Evolutionary conservation across 495 filamentous ascomycete species (phyloP), one percentile per base, ranked within the genome.

Genomic region (Hyaloscypha variabilis): DNA sequence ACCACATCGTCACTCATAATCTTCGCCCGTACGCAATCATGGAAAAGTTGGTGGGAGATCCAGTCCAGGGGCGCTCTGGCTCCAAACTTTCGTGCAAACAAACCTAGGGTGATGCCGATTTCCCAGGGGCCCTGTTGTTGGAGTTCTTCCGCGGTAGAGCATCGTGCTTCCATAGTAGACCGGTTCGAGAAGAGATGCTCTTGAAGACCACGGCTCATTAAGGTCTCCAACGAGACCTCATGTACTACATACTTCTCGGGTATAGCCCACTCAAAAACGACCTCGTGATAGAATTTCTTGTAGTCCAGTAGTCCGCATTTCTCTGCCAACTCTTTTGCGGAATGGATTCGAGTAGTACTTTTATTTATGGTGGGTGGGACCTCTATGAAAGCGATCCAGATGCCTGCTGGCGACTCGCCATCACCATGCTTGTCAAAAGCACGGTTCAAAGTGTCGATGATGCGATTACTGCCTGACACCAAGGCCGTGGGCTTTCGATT

Each of bases 201-300:
- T 64, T 34, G n/a, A 64, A 68, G 60, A 55, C 62, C 61, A 60
- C 66, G 66, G 49, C 60, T 36, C 49, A 68, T 51, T 8, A 68
- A 60, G 36, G 62, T 68, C 66, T 64, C 54, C 61, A 68, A 53
- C 46, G 54, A 68, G 55, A 68, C 67, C 57, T 55, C 50, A 31
- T 69, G 58, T 61, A 69, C 29, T 21, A 65, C 46, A 61, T 62
- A 69, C 58, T 65, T 65, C 62, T 69, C 57, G 30, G 67, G 62
- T 51, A 65, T 69, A 64, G 60, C 66, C 66, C 66, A 64, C 58
- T 68, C 60, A 19, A 67, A 67, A 50, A 66, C 30, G 55, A 61
- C 30, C 56, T 66, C 64, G 56, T 66, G 50, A 54, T 17, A 55
- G 64, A 66, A 66, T 60, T 34, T 34, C 0, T 30, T 53, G 19